These are phyloP conservation scores for Penicillium sp. DNA, from an alignment of 2,329 filamentous ascomycete genomes.

Conservation along the genomic window DNA sequence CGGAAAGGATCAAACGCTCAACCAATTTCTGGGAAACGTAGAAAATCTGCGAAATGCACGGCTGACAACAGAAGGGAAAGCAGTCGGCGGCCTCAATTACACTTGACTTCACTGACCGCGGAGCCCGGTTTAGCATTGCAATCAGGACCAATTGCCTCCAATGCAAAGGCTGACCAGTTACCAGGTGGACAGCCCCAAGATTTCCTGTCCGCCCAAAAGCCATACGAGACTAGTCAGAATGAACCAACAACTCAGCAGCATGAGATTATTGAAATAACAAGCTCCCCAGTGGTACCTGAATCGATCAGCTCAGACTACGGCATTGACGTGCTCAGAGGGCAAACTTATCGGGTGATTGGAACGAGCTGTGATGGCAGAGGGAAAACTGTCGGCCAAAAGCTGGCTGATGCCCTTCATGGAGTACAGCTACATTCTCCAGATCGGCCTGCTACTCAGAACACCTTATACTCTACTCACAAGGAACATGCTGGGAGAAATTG, in stretches of 20 bases:
- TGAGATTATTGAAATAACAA: constrained; percentile 12
- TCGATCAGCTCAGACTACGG: background rate
- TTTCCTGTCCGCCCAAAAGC: background rate
- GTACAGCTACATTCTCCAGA: background rate
- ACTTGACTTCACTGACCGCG: constrained; percentile 4
- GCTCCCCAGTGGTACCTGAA: constrained; percentile 1
- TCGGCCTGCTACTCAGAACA: background rate
- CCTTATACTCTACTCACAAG: background rate
- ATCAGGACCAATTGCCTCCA: background rate
- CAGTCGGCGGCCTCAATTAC: background rate
- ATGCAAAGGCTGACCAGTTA: background rate
- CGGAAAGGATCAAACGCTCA: constrained; percentile 3
- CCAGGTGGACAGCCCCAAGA: background rate
- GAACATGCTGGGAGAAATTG: background rate
- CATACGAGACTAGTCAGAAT: background rate
- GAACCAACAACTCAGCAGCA: background rate
- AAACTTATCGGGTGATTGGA: background rate
- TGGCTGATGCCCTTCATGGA: constrained; percentile 21
- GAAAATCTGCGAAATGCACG: constrained; percentile 2
- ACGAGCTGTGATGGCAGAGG: constrained; percentile 19
- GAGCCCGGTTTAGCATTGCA: background rate
- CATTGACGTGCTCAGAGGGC: background rate
- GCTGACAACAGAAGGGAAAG: background rate
- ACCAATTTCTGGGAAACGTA: constrained; percentile 9
- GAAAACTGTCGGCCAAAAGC: constrained; percentile 22